Base-by-base conservation (phyloP, 495 filamentous ascomycete genomes). In the Schizothecium vesticola region DNA sequence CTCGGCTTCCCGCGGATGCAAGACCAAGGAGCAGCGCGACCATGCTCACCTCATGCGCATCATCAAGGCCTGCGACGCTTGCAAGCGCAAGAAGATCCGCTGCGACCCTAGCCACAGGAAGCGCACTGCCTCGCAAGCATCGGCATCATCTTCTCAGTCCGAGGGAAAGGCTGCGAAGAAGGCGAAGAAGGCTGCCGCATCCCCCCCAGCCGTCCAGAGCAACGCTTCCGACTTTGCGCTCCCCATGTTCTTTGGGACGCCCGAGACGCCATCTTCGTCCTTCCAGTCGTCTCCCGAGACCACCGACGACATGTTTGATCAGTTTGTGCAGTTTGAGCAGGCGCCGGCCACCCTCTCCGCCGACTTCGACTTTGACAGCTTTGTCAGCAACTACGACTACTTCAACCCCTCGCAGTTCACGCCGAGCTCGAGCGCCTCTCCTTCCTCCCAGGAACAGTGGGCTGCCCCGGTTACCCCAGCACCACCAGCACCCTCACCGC, bases 1-100 rank as follows among this genome's bases (percentile, higher is more conserved):
- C 77, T 82, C 81, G 19, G 83, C 83, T 24, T 85, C 84, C 22
- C 81, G 84, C 23, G 85, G 85, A 23, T 84, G 82, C 75, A 87
- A 87, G 79, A 85, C 84, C 43, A 85, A 86, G 81, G 85, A 87
- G 78, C 84, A 87, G 75, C 79, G 85, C 25, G 85, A 87, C 63
- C 85, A 86, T 71, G 85, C 85, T 9, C 83, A 85, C 67, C 73
- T 86, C 31, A 87, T 87, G 84, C 75, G 85, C 26, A 84, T 84
- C 72, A 83, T 87, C 73, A 86, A 86, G 78, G 85, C 85, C 19
- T 87, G 85, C 74, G 84, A 85, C 51, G 69, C 80, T 61, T 87
- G 85, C 80, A 72, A 79, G 69, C 75, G 73, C 71, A 87, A 84
- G 79, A 87, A 87, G 81, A 74, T 81, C n/a, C 79, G 82, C 60